These are phyloP conservation scores for Xerocomus spinulosus DNA, from an alignment of 768 basidiomycete genomes.

Conservation along the genomic window DNA sequence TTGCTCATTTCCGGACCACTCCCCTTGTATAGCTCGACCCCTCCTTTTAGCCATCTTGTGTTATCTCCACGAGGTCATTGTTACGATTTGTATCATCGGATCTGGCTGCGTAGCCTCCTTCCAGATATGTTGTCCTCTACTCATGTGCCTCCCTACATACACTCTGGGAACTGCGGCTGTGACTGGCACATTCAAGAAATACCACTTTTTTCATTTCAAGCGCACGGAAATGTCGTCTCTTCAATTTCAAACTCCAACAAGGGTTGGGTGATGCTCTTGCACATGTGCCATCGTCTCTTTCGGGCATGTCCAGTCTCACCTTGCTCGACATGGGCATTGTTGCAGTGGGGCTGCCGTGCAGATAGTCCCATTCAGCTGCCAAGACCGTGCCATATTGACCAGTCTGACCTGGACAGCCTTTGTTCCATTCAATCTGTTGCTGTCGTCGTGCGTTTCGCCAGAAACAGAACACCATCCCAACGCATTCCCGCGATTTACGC, in stretches of 20 bases:
- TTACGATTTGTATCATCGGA: constrained; percentile 24
- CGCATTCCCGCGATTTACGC: constrained; percentile 6
- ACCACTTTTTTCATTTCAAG: constrained; percentile 6
- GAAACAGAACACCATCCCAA: constrained; percentile 5
- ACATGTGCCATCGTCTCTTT: constrained; percentile 11
- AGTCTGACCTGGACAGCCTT: background rate
- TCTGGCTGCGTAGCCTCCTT: constrained; percentile 27
- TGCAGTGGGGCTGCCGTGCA: constrained; percentile 2
- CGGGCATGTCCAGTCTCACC: constrained; percentile 11
- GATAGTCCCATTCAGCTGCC: constrained; percentile 6
- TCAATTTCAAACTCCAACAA: constrained; percentile 22
- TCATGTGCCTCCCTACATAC: constrained; percentile 16
- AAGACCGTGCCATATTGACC: constrained; percentile 3
- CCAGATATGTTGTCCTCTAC: constrained; percentile 27
- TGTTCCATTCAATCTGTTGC: constrained; percentile 3
- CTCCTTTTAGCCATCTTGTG: constrained; percentile 23
- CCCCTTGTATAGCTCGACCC: constrained; percentile 16
- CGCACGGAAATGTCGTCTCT: constrained; percentile 14
- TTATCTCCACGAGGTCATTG: constrained; percentile 33
- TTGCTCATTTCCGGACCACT: constrained; percentile 32
- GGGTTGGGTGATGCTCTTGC: constrained; percentile 4
- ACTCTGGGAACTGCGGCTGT: constrained; percentile 10
- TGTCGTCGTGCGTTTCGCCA: constrained; percentile 4
- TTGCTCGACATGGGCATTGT: constrained; percentile 25
- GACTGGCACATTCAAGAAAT: constrained; percentile 12